Conservation (phyloP, 2,329 filamentous ascomycete genomes). For the Periconia sp. region DNA sequence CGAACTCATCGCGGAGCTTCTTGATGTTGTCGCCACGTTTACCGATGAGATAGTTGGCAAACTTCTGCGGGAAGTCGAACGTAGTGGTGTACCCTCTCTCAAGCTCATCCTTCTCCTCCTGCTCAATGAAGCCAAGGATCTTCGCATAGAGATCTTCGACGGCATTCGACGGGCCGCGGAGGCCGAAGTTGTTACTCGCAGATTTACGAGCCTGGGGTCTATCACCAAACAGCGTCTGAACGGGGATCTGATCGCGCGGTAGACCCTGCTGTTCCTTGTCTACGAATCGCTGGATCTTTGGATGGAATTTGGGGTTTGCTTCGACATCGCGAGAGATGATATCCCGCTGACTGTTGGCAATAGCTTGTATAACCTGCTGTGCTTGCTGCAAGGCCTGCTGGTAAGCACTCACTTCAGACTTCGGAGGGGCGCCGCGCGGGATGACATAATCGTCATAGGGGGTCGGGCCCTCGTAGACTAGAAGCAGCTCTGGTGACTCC, state of each 20-base stretch:
- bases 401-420: slow-evolving; percentile 62
- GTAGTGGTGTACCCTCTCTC: slow-evolving; percentile 85
- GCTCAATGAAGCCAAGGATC: slow-evolving; percentile 78
- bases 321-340: slow-evolving; percentile 61
- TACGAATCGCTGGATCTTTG: slow-evolving; percentile 67
- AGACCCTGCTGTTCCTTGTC: slow-evolving; percentile 60
- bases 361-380: slow-evolving; percentile 60
- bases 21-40: slow-evolving; percentile 72
- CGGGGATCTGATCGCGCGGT: slow-evolving; percentile 59
- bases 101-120: slow-evolving; percentile 91
- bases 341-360: slow-evolving; percentile 61
- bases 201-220: slow-evolving; percentile 59
- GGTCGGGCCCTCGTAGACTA: slow-evolving; percentile 75
- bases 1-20: slow-evolving; percentile 71
- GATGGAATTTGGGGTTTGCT: slow-evolving; percentile 66
- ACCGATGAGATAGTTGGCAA: slow-evolving; percentile 81
- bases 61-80: slow-evolving; percentile 96
- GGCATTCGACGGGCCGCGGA: slow-evolving; percentile 76
- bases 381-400: slow-evolving; percentile 64
- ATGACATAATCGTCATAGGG: slow-evolving; percentile 59
- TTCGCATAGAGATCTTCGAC: slow-evolving; percentile 76
- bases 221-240: slow-evolving; percentile 61
- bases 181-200: slow-evolving; percentile 63
- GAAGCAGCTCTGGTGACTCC: slow-evolving; percentile 66
- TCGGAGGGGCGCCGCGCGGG: slow-evolving; percentile 61